These are phyloP conservation scores for Tilletiaria anomala DNA, from an alignment of 1,284 basidiomycete genomes.

Conservation along the genomic window DNA sequence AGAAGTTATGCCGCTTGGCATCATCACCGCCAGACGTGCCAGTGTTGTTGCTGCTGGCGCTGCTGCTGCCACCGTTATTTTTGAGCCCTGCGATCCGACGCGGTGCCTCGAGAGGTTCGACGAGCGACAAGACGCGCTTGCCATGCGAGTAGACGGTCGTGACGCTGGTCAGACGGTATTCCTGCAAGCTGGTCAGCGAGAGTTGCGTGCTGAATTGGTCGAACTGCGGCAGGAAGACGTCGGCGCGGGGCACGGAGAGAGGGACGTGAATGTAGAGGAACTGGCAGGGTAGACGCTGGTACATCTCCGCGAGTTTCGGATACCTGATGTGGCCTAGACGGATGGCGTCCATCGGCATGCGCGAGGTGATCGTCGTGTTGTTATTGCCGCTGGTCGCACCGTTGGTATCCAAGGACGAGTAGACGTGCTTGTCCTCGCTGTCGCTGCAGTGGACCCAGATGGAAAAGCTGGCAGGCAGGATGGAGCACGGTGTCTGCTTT, in stretches of 20 bases:
- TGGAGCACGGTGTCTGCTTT: constrained; percentile 13
- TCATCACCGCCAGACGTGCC: constrained; percentile 1
- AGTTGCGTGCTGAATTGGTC: constrained; percentile 34
- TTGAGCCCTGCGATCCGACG: constrained; percentile 20
- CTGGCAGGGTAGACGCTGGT: constrained; percentile 38
- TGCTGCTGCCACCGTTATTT: constrained; percentile 1
- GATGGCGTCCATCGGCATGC: constrained; percentile 22
- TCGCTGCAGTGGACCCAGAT: constrained; percentile 34
- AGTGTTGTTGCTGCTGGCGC: constrained; percentile 1
- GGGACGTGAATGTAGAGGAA: constrained; percentile 41
- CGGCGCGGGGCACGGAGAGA: constrained; percentile 35
- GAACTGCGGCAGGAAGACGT: constrained; percentile 23
- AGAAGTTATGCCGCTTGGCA: constrained; percentile 10
- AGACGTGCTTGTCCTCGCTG: constrained; percentile 32
- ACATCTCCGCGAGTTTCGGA: constrained; percentile 37
- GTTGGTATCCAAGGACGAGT: no score
- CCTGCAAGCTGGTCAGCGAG: constrained; percentile 26
- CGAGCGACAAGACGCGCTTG: constrained; percentile 33
- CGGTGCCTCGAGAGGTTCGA: constrained; percentile 32
- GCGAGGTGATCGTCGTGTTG: no score
- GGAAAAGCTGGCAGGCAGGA: constrained; percentile 34
- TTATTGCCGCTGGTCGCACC: no score
- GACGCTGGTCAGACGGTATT: constrained; percentile 27
- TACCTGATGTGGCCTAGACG: constrained; percentile 30
- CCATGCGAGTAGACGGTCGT: constrained; percentile 40